Base-by-base conservation (phyloP, 1,139 yeast species). In the Yamadazyma dendronema region DNA sequence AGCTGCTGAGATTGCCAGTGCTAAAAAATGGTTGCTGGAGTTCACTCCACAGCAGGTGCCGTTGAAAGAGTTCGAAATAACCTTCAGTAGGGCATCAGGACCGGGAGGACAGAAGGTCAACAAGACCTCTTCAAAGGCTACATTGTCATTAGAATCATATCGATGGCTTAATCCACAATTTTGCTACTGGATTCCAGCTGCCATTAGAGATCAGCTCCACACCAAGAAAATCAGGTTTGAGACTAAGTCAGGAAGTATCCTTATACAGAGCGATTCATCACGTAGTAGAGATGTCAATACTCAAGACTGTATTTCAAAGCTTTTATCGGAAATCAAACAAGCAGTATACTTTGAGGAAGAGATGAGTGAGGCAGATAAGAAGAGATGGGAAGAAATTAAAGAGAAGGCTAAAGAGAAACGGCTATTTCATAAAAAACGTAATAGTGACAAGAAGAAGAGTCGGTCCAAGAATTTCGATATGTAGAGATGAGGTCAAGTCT, bases 41-140 rank as follows among this genome's bases (percentile, higher is more conserved):
- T 64, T 74, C 40, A 49, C 53, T 1, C 47, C 56, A 2, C 32
- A 49, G 0, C 48, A 59, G 4, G 64, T 84, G 1, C 94, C 92
- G 0, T 55, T 61, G 9, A 53, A 59, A 22, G 52, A 64, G 15
- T 85, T 85, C 51, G 61, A 65, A 1, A 60, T 81, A 2, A 57
- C 78, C 0, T 89, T 67, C 57, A 78, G 87, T 36, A 63, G 95
- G 43, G 76, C 95, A 0, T 83, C 95, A 10, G 97, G 97, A 0
- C 90, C 96, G 0, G 97, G 97, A 0, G 97, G 97, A 0, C 97
- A 90, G 51, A 86, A 90, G 54, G 97, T 90, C 12, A 90, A 90
- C 57, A 90, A 88, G 45, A 77, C 88, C 0, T 80, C 81, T 11
- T 78, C 92, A 3, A 89, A 89, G 52, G 95, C 94, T 3, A 79